Evolutionary conservation across 2,329 filamentous ascomycete species (phyloP).

Genomic region (Plenodomus biglobosus): DNA sequence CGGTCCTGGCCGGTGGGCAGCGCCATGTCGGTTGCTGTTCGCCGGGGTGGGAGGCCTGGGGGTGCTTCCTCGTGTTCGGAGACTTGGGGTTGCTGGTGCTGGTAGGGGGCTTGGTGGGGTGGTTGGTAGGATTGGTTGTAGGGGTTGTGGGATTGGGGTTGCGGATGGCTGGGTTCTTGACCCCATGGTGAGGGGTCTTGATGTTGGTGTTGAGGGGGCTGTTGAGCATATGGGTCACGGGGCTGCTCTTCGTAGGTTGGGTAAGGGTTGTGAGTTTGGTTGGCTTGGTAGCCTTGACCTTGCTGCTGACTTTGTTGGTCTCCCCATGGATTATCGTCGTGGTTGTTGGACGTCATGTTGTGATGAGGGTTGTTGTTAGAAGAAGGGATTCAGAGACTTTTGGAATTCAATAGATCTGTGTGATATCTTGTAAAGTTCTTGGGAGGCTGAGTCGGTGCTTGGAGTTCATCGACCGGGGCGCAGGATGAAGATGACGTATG

Average conservation of each 20-base stretch:
- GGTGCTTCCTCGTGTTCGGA: slow-evolving; percentile 14
- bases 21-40: slow-evolving; percentile 40
- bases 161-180: slow-evolving; percentile 10
- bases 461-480: background rate
- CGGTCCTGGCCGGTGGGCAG: slow-evolving; percentile 46
- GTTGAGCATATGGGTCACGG: slow-evolving; percentile 10
- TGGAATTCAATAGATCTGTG: background rate
- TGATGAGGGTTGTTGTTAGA: background rate
- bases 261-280: slow-evolving; percentile 19
- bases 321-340: slow-evolving; percentile 28
- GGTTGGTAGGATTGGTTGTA: slow-evolving; percentile 8
- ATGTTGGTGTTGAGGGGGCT: slow-evolving; percentile 8
- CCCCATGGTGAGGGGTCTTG: slow-evolving; percentile 11
- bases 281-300: slow-evolving; percentile 18
- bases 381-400: background rate
- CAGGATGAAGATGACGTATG: background rate
- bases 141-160: slow-evolving; percentile 5
- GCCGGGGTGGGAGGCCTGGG: slow-evolving; percentile 32
- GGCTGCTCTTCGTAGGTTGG: slow-evolving; percentile 24
- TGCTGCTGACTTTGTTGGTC: slow-evolving; percentile 20
- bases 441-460: background rate
- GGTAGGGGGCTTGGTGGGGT: slow-evolving; percentile 8
- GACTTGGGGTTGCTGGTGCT: slow-evolving; percentile 1
- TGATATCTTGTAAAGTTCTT: background rate
- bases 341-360: slow-evolving; percentile 20